Evolutionary conservation across 768 basidiomycete species (phyloP).

Genomic region (Suillus plorans): DNA sequence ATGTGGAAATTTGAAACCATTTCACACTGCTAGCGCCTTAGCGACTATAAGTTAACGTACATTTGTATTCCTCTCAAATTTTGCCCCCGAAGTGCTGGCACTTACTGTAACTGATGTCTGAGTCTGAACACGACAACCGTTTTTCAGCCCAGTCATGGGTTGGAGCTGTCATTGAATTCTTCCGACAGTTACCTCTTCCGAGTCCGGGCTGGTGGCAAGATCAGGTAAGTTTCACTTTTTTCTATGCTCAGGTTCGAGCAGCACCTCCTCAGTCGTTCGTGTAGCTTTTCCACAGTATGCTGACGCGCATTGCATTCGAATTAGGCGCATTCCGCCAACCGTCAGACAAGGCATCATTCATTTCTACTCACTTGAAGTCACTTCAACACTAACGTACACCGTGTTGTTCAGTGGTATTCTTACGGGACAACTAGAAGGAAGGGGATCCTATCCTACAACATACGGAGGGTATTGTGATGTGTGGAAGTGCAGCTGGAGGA

Average conservation of each 20-base stretch:
- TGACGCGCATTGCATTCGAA: background rate
- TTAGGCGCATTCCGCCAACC: background rate
- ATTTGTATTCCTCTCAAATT: background rate
- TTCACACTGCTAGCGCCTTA: background rate
- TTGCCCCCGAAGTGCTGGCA: background rate
- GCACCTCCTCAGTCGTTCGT: background rate
- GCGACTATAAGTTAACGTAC: background rate
- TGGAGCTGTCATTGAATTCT: background rate
- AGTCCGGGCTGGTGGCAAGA: background rate
- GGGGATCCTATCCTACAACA: constrained; percentile 7
- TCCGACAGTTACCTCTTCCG: background rate
- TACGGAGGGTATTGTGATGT: constrained; percentile 12
- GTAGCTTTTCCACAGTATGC: background rate
- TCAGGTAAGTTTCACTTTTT: background rate
- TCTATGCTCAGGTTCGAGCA: background rate
- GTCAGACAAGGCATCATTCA: background rate
- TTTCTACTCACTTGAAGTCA: background rate
- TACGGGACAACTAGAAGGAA: constrained; percentile 7
- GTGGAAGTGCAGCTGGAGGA: constrained; percentile 19
- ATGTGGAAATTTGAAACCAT: background rate
- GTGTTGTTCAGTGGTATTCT: constrained; percentile 8
- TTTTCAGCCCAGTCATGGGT: background rate
- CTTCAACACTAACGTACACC: background rate
- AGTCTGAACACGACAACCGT: background rate
- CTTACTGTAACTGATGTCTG: background rate